Conservation (phyloP, 257 asterid species). For the Nyctanthes arbortristis region DNA sequence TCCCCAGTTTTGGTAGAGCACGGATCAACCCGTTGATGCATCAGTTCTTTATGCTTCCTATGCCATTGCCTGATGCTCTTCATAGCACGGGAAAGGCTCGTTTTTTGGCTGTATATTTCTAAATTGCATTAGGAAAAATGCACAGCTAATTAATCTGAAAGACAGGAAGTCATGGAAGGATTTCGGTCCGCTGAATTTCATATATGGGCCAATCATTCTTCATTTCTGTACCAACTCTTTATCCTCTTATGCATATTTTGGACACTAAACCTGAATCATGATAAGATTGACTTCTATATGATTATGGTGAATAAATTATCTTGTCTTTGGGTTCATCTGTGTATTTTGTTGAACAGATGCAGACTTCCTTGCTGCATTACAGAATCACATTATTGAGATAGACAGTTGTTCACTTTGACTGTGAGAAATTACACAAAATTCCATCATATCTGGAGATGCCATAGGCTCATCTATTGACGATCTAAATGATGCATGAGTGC, state of each 20-base stretch:
- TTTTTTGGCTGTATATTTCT: no score
- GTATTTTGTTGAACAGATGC: background rate
- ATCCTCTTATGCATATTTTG: no score
- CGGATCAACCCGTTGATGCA: no score
- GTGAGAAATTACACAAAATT: background rate
- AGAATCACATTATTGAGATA: background rate
- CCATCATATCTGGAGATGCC: slow-evolving; percentile 19
- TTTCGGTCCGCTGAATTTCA: no score
- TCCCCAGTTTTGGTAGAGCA: background rate
- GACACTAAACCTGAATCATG: no score
- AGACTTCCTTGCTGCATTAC: no score
- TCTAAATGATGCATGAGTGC: slow-evolving; percentile 21
- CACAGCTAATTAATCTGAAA: background rate
- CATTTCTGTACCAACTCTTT: background rate
- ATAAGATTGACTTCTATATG: background rate
- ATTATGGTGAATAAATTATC: background rate
- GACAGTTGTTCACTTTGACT: background rate
- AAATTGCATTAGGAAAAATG: background rate
- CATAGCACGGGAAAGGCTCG: no score
- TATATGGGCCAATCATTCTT: no score
- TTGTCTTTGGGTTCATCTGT: background rate
- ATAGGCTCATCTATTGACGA: slow-evolving; percentile 1
- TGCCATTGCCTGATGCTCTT: background rate
- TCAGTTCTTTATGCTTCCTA: background rate
- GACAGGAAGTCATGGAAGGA: no score